Evolutionary conservation across 2,329 filamentous ascomycete genomes (phyloP), one percentile per base, ranked within the genome.

Genomic region (Emmonsiellopsis sp.): DNA sequence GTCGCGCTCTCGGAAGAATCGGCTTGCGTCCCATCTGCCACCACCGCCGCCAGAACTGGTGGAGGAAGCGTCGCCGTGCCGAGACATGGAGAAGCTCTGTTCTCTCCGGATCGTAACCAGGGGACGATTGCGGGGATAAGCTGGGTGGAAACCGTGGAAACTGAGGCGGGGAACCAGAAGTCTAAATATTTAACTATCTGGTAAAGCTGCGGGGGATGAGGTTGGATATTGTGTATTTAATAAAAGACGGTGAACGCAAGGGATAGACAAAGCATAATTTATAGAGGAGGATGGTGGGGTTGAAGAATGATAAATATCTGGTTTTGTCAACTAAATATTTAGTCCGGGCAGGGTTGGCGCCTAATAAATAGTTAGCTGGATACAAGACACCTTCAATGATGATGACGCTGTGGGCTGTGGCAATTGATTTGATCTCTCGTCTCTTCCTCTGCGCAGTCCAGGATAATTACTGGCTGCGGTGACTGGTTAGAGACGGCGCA

Each of bases 1-100:
- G 47, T 71, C 69, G 49, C 71, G 70, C 58, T 76, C 73, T 57
- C 69, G 70, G 37, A 67, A 60, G 57, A 73, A 73, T 52, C 70
- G 68, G 41, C 70, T 70, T 30, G 67, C 56, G 57, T 73, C 70
- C 68, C 70, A 72, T 55, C 71, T 65, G 32, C 59, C 58, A 16
- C 62, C 59, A 11, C 60, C 61, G 35, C 55, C 55, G 7, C 68
- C 67, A 45, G 40, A 49, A 45, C 40, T 38, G 34, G 67, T 65
- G 38, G 68, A 70, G 53, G 65, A 64, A 45, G 65, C 65, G 38
- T 72, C 69, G 49, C 67, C 63, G 59, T 69, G 67, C 41, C 68
- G 69, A 61, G 66, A 62, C 69, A 72, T 72, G 56, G 32, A 41
- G 42, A 38, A 49, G 30, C 34, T 44, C 5, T 48, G 16, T 47